These are phyloP conservation scores for Colletotrichum liriopes DNA, from an alignment of 2,329 filamentous ascomycete species.

Conservation along the genomic window DNA sequence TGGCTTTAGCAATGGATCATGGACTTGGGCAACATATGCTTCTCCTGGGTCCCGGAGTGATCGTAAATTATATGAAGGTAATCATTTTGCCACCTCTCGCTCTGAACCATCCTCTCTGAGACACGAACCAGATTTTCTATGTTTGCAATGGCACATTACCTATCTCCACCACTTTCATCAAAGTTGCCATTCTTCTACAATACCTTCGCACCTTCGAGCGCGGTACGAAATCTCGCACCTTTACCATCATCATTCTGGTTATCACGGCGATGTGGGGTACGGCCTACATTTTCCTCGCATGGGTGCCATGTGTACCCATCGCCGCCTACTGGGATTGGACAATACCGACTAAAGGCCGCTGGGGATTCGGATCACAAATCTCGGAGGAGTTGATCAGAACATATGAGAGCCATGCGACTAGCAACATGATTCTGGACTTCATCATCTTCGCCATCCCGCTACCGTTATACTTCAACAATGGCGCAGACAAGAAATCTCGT, in stretches of 20 bases:
- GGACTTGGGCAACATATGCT: slow-evolving; percentile 30
- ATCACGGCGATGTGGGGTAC: slow-evolving; percentile 51
- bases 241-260: slow-evolving; percentile 45
- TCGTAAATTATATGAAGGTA: slow-evolving; percentile 33
- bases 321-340: slow-evolving; percentile 51
- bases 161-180: slow-evolving; percentile 43
- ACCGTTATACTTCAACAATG: slow-evolving; percentile 50
- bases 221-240: slow-evolving; percentile 23
- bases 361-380: slow-evolving; percentile 51
- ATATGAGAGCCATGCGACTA: slow-evolving; percentile 49
- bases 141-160: slow-evolving; percentile 43
- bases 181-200: slow-evolving; percentile 44
- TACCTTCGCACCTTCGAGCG: slow-evolving; percentile 43
- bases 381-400: slow-evolving; percentile 46
- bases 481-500: slow-evolving; percentile 49
- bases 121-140: slow-evolving; percentile 39
- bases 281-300: slow-evolving; percentile 50
- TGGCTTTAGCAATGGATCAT: not conserved
- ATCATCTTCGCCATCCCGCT: slow-evolving; percentile 51
- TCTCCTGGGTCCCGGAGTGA: not conserved
- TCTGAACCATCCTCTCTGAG: not conserved
- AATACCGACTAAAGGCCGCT: slow-evolving; percentile 33
- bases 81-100: not conserved
- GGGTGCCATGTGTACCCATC: slow-evolving; percentile 52
- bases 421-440: slow-evolving; percentile 53